Percentiles rank a stretch among this genome's conserved stretches.
These are phyloP conservation scores for Rosa multiflora DNA, from an alignment of 306 rosid genomes.

Conservation along the genomic window DNA sequence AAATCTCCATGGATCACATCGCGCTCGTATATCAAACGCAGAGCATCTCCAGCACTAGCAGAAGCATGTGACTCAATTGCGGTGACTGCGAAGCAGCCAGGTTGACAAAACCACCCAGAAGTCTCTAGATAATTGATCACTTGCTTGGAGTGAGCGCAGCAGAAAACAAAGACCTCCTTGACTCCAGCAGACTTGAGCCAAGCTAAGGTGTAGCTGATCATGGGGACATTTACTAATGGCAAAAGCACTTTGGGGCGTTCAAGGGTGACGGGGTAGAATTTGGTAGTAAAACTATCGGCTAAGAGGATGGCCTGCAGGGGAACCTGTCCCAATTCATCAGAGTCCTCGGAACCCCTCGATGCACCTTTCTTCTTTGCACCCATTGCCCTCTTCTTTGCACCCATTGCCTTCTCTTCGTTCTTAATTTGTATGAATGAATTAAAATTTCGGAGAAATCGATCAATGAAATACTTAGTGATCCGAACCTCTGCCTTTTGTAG, in stretches of 20 bases:
- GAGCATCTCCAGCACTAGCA: constrained; percentile 87
- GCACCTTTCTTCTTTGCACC: constrained; percentile 68
- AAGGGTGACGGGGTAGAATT: constrained; percentile 91
- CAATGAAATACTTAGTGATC: not conserved
- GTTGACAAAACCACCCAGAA: constrained; percentile 72
- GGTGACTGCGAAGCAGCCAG: constrained; percentile 54
- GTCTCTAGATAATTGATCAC: constrained; percentile 72
- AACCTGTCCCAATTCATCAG: constrained; percentile 73
- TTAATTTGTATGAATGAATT: not conserved
- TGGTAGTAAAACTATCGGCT: constrained; percentile 85
- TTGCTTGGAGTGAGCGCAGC: constrained; percentile 89
- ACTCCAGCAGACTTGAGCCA: constrained; percentile 99
- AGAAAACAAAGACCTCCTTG: constrained; percentile 90
- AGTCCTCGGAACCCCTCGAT: constrained; percentile 68
- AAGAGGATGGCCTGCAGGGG: constrained; percentile 83
- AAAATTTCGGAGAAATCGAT: no score
- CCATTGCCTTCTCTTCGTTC: not conserved
- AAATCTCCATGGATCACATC: constrained; percentile 97
- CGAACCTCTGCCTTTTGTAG: not conserved
- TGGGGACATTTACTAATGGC: constrained; percentile 80
- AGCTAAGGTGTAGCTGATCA: constrained; percentile 79
- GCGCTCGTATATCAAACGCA: constrained; percentile 82
- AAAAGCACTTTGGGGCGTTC: constrained; percentile 91
- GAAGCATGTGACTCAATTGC: constrained; percentile 80
- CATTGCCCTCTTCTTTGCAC: constrained; percentile 36